These are phyloP conservation scores for Ophiostoma piceae DNA, from an alignment of 2,329 filamentous ascomycete species.

Conservation along the genomic window DNA sequence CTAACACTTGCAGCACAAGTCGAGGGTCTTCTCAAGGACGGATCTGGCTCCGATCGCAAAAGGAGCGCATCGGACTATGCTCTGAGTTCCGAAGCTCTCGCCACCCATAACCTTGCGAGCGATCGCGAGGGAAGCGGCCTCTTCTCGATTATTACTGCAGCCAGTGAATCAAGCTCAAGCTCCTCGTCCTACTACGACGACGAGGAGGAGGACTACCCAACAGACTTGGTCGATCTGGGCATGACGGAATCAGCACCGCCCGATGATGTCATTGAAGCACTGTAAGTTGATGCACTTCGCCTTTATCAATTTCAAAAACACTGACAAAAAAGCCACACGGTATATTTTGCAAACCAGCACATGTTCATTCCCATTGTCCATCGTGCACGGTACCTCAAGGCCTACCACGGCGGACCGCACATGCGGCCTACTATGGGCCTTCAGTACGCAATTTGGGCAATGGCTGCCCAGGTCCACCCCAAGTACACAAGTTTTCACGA, in stretches of 20 bases:
- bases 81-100: background rate
- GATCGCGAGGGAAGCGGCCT: constrained; percentile 1
- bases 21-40: constrained; percentile 69
- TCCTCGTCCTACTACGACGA: constrained; percentile 27
- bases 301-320: background rate
- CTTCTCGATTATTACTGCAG: background rate
- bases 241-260: constrained; percentile 76
- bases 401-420: constrained; percentile 65
- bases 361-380: constrained; percentile 72
- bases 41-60: constrained; percentile 29
- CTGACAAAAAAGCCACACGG: constrained; percentile 50
- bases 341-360: constrained; percentile 73
- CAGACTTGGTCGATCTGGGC: constrained; percentile 73
- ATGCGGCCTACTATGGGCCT: constrained; percentile 77
- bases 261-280: constrained; percentile 72
- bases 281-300: constrained; percentile 50
- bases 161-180: background rate
- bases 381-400: constrained; percentile 65
- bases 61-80: background rate
- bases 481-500: constrained; percentile 69
- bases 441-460: constrained; percentile 83
- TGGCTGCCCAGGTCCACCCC: constrained; percentile 64
- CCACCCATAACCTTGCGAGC: background rate
- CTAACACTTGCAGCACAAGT: constrained; percentile 59
- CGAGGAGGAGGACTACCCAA: constrained; percentile 30